phyloP scores from a whole-genome alignment of 768 basidiomycete species.

The Pleurotus citrinopileatus region DNA sequence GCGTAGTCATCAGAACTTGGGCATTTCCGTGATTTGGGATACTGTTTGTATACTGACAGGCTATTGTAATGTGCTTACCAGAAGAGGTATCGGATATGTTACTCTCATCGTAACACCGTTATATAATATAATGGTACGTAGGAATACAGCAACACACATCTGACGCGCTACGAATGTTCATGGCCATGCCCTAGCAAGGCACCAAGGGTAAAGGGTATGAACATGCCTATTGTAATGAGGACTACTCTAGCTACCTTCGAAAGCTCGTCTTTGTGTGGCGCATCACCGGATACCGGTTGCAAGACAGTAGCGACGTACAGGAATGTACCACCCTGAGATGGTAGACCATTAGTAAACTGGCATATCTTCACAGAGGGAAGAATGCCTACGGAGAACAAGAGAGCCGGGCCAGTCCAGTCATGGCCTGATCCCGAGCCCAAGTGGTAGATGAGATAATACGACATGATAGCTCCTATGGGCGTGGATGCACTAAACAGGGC shows the following conservation, averaged over 20 bases:
- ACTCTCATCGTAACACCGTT: too few relatives aligned
- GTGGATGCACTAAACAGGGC: conserved; percentile 81
- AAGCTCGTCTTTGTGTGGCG: conserved; percentile 38
- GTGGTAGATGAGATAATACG: conserved; percentile 64
- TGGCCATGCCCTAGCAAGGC: conserved; percentile 63
- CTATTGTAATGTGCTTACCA: too few relatives aligned
- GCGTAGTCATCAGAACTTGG: not conserved
- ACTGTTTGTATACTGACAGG: too few relatives aligned
- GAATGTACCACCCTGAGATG: conserved; percentile 81
- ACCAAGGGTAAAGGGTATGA: conserved; percentile 63
- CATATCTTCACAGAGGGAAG: conserved; percentile 4
- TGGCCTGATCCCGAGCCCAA: conserved; percentile 41
- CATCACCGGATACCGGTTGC: conserved; percentile 65
- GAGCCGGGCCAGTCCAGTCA: conserved; percentile 70
- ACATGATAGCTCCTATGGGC: conserved; percentile 76
- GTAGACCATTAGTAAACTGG: not conserved
- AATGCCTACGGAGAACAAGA: conserved; percentile 79
- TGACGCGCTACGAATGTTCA: conserved; percentile 17
- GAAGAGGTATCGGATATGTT: too few relatives aligned
- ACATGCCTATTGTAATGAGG: conserved; percentile 66
- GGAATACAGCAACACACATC: too few relatives aligned
- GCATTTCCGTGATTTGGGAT: too few relatives aligned
- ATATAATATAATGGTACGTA: too few relatives aligned
- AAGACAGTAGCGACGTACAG: conserved; percentile 91
- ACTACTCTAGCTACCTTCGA: conserved; percentile 42